Evolutionary conservation across 257 asterid genomes (phyloP).

Genomic region (Osmanthus fragrans): DNA sequence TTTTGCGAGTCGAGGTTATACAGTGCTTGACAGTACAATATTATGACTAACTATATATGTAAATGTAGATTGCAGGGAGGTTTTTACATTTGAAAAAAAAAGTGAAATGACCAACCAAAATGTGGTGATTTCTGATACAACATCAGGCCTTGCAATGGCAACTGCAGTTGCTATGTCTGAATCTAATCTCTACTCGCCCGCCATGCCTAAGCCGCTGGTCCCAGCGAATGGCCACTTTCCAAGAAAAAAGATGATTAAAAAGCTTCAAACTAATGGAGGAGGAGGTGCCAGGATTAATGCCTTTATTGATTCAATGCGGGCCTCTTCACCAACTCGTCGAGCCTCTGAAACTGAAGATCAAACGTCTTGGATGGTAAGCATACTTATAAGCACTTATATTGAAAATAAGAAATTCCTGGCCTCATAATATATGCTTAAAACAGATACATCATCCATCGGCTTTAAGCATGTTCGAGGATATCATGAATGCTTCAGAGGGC

Average conservation of each 20-base stretch:
- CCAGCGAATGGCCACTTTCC: conserved; percentile 34
- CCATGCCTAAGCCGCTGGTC: conserved; percentile 17
- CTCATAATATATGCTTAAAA: not conserved
- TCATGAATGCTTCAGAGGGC: conserved; percentile 47
- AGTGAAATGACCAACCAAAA: conserved; percentile 56
- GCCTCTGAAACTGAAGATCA: conserved; percentile 50
- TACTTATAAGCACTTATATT: not conserved
- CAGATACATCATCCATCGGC: conserved; percentile 76
- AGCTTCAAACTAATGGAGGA: conserved; percentile 34
- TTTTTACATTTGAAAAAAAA: too few species aligned
- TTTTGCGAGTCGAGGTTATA: not conserved
- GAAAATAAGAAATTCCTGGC: not conserved
- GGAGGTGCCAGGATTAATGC: conserved; percentile 49
- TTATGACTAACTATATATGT: conserved; percentile 5
- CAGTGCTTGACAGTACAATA: not conserved
- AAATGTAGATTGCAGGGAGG: conserved; percentile 27
- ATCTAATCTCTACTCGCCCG: conserved; percentile 16
- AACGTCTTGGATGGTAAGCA: conserved; percentile 62
- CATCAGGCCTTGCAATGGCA: conserved; percentile 35
- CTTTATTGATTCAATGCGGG: conserved; percentile 70
- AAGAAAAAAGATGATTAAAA: conserved; percentile 34
- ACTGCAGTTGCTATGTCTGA: conserved; percentile 30
- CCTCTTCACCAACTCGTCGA: conserved; percentile 65
- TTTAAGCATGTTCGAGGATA: conserved; percentile 55
- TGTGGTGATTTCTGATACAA: conserved; percentile 44